Evolutionary conservation across 1,284 basidiomycete species (phyloP).

Genomic region (Boletellus deceptivus): DNA sequence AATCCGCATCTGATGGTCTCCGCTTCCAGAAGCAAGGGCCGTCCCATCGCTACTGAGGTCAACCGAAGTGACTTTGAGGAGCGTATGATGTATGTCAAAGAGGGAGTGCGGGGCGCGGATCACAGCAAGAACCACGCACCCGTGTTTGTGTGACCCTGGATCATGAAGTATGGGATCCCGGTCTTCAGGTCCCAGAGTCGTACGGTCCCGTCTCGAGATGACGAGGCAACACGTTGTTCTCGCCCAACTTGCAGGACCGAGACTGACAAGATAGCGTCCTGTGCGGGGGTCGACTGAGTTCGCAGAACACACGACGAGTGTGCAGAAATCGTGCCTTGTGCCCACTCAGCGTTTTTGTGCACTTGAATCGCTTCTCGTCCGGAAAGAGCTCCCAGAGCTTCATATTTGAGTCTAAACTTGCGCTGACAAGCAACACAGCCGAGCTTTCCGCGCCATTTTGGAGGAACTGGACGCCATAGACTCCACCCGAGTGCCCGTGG

Average conservation of each 20-base stretch:
- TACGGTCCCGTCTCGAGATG: slow-evolving; percentile 34
- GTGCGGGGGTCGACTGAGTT: not conserved
- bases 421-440: slow-evolving; percentile 27
- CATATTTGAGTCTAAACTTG: slow-evolving; percentile 30
- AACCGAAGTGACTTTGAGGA: slow-evolving; percentile 76
- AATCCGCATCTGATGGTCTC: slow-evolving; percentile 82
- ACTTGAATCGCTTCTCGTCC: slow-evolving; percentile 24
- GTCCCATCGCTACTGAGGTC: slow-evolving; percentile 75
- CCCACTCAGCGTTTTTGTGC: slow-evolving; percentile 31
- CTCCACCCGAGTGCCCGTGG: slow-evolving; percentile 29
- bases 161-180: slow-evolving; percentile 34
- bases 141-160: slow-evolving; percentile 36
- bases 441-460: slow-evolving; percentile 8
- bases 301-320: not conserved
- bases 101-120: slow-evolving; percentile 13
- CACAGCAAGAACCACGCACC: slow-evolving; percentile 26
- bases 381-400: slow-evolving; percentile 31
- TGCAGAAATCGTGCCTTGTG: slow-evolving; percentile 22
- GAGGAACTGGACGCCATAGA: slow-evolving; percentile 33
- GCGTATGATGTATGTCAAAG: slow-evolving; percentile 10
- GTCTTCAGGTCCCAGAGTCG: slow-evolving; percentile 33
- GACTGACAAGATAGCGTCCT: slow-evolving; percentile 32
- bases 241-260: slow-evolving; percentile 35
- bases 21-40: slow-evolving; percentile 81
- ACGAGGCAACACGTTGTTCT: slow-evolving; percentile 34